Base-by-base conservation (phyloP, 495 filamentous ascomycete species). In the Aspergillus incahuasiensis region DNA sequence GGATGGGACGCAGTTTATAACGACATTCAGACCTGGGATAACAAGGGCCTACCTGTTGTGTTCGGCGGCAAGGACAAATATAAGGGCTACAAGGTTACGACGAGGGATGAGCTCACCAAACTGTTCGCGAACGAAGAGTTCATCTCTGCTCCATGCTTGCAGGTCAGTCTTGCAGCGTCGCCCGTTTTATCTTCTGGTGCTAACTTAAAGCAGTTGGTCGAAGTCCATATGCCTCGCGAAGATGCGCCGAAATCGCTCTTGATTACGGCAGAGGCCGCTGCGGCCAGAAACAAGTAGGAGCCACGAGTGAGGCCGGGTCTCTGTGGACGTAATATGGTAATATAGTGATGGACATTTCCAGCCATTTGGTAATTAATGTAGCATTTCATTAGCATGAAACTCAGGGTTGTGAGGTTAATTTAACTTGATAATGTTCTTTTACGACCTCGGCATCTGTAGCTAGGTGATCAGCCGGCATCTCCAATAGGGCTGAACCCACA, bases 191-290 rank as follows among this genome's bases (percentile, higher is more conserved):
- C 7, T 5, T 18, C 11, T 19, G 44, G 25, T 56, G 34, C 63
- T 67, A 65, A 75, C 24, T 62, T 21, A 66, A 21, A 60, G 35
- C 69, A 92, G 74, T 79, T 96, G 68, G 91, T 96, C 22, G 92
- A 96, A 73, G 51, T 95, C 47, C 90, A 90, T 65, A 92, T 95
- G 83, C 84, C 85, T 16, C 86, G 83, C 68, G 80, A 91, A 52
- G 92, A 96, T 69, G 78, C 89, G 21, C 91, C 91, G 0, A n/a
- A n/a, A 67, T 76, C 44, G 84, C 80, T 18, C 65, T 96, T 69
- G 63, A 63, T 80, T 44, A 82, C 82, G 13, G 83, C 84, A 0
- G 69, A 79, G 59, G 77, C 86, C 45, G 86, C 88, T 24, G 88
- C 90, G 5, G 78, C 82, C 65, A 79, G 79, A 4, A 88, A 89